phyloP scores from a whole-genome alignment of 768 basidiomycete species.

The Termitomyces sp. region DNA sequence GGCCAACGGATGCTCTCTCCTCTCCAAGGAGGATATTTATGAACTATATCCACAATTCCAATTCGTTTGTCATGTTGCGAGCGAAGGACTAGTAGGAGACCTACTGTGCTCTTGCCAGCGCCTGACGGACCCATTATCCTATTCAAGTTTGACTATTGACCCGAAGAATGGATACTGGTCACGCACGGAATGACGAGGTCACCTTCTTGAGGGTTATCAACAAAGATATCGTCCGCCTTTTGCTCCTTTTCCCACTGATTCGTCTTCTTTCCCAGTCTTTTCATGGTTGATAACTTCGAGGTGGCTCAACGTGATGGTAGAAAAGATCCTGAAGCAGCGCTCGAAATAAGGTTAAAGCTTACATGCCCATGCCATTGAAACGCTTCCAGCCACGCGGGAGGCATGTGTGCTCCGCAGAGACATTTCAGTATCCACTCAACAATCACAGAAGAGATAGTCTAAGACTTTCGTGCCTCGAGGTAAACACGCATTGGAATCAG shows the following conservation, averaged over 20 bases:
- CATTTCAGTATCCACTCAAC: background rate
- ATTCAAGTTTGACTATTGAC: background rate
- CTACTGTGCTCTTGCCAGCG: slow-evolving; percentile 21
- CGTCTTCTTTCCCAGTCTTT: background rate
- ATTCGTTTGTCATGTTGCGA: background rate
- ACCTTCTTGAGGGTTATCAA: slow-evolving; percentile 5
- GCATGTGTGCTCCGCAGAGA: background rate
- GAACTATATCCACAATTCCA: too few species aligned
- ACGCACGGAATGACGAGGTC: slow-evolving; percentile 19
- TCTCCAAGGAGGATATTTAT: background rate
- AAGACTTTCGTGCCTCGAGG: background rate
- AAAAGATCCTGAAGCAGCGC: background rate
- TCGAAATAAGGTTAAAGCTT: too few species aligned
- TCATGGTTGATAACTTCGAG: background rate
- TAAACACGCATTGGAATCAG: background rate
- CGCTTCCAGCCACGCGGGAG: background rate
- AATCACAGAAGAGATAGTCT: background rate
- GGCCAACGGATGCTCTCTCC: slow-evolving; percentile 8
- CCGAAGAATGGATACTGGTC: background rate
- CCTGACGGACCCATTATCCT: slow-evolving; percentile 18
- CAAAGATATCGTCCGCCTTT: slow-evolving; percentile 8
- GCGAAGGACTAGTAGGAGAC: background rate
- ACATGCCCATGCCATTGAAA: background rate
- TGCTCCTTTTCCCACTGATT: slow-evolving; percentile 10
- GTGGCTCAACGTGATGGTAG: background rate